These are phyloP conservation scores for Erythrophleum ivorense DNA, from an alignment of 331 rosid genomes.

Conservation along the genomic window DNA sequence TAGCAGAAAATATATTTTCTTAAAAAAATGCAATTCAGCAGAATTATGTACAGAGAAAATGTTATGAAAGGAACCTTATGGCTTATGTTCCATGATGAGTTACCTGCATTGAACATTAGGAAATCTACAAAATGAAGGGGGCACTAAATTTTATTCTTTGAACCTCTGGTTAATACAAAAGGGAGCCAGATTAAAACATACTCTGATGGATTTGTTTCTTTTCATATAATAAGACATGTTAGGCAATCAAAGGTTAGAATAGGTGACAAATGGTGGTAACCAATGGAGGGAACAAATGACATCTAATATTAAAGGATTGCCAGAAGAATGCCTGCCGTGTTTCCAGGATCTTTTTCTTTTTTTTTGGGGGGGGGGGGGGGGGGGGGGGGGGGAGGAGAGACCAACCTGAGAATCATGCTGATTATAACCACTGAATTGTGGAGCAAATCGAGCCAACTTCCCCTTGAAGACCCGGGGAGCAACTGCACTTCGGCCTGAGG, in stretches of 20 bases:
- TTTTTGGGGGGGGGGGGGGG: neutral
- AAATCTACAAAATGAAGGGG: neutral
- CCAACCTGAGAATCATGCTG: slow-evolving; percentile 99
- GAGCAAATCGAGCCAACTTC: slow-evolving; percentile 95
- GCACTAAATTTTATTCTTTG: neutral
- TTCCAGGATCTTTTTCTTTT: neutral
- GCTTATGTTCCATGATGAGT: neutral
- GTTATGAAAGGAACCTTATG: neutral
- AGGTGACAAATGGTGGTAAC: neutral
- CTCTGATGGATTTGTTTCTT: slow-evolving; percentile 9
- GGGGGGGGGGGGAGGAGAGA: slow-evolving; percentile 24
- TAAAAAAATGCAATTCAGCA: neutral
- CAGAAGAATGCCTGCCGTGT: slow-evolving; percentile 24
- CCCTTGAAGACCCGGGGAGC: slow-evolving; percentile 94
- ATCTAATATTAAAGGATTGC: slow-evolving; percentile 4
- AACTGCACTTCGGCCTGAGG: slow-evolving; percentile 79
- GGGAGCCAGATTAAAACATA: neutral
- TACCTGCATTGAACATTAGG: neutral
- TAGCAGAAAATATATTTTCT: neutral
- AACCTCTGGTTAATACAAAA: neutral
- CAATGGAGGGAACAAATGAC: slow-evolving; percentile 5
- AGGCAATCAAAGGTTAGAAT: slow-evolving; percentile 18
- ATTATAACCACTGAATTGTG: slow-evolving; percentile 97
- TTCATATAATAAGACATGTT: slow-evolving; percentile 22
- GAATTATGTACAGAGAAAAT: slow-evolving; percentile 8